A percentile compares a stretch with the other conserved stretches of the same genome.
phyloP scores from a whole-genome alignment of 2,329 filamentous ascomycete species.

The Ceratocystis eucalypticola region DNA sequence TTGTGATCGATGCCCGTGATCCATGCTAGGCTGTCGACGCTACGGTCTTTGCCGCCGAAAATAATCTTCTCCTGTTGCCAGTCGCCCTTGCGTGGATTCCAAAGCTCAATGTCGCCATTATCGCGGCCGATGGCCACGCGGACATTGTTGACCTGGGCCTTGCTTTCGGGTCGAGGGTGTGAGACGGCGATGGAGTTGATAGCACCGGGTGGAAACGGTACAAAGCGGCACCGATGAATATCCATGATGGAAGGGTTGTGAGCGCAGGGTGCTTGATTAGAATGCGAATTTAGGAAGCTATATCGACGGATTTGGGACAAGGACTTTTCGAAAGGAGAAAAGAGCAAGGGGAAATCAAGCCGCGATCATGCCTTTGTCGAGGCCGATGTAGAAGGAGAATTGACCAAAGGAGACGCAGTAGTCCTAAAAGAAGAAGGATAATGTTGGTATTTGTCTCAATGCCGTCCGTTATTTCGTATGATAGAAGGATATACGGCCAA shows the following conservation, averaged over 20 bases:
- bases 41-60: conserved; percentile 68
- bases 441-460: not conserved
- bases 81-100: conserved; percentile 69
- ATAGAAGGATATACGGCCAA: not conserved
- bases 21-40: conserved; percentile 85
- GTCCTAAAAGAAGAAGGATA: not conserved
- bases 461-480: not conserved
- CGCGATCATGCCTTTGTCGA: conserved; percentile 7
- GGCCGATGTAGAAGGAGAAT: not conserved
- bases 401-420: not conserved
- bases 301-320: not conserved
- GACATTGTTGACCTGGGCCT: conserved; percentile 40
- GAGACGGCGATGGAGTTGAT: conserved; percentile 96
- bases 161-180: conserved; percentile 44
- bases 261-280: not conserved
- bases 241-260: conserved; percentile 48
- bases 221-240: conserved; percentile 92
- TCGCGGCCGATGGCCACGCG: conserved; percentile 80
- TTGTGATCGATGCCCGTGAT: conserved; percentile 69
- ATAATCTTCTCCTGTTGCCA: conserved; percentile 90
- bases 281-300: not conserved
- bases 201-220: conserved; percentile 77
- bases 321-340: not conserved
- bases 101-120: conserved; percentile 95
- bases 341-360: not conserved